A percentile compares a stretch with the other conserved stretches of the same genome.
Conservation (phyloP, 2,329 filamentous ascomycete genomes). For the Colletotrichum echinochloae region DNA sequence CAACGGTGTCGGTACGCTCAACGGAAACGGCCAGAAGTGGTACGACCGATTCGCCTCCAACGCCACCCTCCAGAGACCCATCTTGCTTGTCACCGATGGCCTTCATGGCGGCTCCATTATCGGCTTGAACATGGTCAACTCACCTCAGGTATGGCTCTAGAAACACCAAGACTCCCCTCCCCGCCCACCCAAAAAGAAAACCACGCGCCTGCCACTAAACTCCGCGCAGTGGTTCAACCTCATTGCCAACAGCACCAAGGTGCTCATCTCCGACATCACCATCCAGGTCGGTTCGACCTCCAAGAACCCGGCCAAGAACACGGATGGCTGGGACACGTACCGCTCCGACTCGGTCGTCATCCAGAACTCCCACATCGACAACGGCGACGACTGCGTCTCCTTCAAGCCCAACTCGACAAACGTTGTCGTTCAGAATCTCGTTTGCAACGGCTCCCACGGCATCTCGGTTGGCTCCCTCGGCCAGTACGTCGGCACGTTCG, state of each 20-base stretch:
- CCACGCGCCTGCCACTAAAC: not conserved
- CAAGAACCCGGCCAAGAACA: constrained; percentile 71
- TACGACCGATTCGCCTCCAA: constrained; percentile 71
- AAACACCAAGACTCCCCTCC: constrained; percentile 22
- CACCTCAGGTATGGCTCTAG: constrained; percentile 50
- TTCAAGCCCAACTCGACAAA: constrained; percentile 81
- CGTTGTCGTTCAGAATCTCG: constrained; percentile 74
- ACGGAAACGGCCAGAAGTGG: constrained; percentile 75
- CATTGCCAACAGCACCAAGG: constrained; percentile 73
- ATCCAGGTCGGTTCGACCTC: constrained; percentile 68
- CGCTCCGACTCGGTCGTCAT: constrained; percentile 72
- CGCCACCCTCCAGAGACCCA: constrained; percentile 68
- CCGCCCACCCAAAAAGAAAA: no score
- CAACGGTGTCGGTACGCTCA: constrained; percentile 56
- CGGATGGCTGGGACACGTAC: constrained; percentile 75
- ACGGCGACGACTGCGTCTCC: constrained; percentile 77
- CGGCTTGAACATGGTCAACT: constrained; percentile 70
- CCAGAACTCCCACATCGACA: constrained; percentile 73
- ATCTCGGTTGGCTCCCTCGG: constrained; percentile 79
- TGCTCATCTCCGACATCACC: constrained; percentile 72
- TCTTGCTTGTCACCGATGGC: constrained; percentile 68
- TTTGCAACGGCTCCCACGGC: constrained; percentile 77
- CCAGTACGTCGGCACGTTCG: constrained; percentile 72
- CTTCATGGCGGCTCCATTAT: constrained; percentile 69
- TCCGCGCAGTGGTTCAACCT: constrained; percentile 61